Evolutionary conservation across 169 alveolate genomes (phyloP).

Genomic region (Hepatocystis sp.): DNA sequence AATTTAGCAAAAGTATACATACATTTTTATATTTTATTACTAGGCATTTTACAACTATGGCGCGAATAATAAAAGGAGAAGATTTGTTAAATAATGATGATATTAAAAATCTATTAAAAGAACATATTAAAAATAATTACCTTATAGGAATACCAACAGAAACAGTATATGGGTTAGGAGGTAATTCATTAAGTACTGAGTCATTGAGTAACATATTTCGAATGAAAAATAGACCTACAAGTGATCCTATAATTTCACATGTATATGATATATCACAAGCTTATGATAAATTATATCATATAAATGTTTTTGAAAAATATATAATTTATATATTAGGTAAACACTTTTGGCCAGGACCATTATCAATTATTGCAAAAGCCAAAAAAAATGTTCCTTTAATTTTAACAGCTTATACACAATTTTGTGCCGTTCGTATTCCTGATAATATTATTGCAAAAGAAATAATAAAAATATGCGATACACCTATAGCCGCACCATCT

Average conservation of each 20-base stretch:
- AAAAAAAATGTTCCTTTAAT: conserved; percentile 84
- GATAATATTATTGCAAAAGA: conserved; percentile 88
- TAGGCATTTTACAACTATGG: too few relatives aligned
- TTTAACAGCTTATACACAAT: conserved; percentile 92
- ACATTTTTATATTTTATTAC: too few relatives aligned
- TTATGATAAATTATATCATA: conserved; percentile 83
- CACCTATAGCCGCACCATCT: conserved; percentile 97
- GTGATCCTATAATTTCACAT: conserved; percentile 96
- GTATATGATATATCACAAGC: conserved; percentile 89
- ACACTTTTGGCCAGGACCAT: conserved; percentile 97
- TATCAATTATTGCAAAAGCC: conserved; percentile 92
- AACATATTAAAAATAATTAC: conserved; percentile 83
- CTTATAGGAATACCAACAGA: conserved; percentile 97
- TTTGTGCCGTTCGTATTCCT: conserved; percentile 94
- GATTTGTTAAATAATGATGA: conserved; percentile 35
- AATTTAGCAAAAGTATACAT: too few relatives aligned
- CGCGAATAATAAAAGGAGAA: conserved; percentile 41
- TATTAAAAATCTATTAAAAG: conserved; percentile 24
- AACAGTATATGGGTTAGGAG: conserved; percentile 98
- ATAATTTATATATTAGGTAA: conserved; percentile 83
- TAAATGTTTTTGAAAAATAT: conserved; percentile 79
- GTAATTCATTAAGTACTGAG: conserved; percentile 92
- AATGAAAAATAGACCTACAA: conserved; percentile 94
- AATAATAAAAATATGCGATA: conserved; percentile 83
- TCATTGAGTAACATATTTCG: conserved; percentile 91